phyloP scores from a whole-genome alignment of 768 basidiomycete species.

The Termitomyces sp. region DNA sequence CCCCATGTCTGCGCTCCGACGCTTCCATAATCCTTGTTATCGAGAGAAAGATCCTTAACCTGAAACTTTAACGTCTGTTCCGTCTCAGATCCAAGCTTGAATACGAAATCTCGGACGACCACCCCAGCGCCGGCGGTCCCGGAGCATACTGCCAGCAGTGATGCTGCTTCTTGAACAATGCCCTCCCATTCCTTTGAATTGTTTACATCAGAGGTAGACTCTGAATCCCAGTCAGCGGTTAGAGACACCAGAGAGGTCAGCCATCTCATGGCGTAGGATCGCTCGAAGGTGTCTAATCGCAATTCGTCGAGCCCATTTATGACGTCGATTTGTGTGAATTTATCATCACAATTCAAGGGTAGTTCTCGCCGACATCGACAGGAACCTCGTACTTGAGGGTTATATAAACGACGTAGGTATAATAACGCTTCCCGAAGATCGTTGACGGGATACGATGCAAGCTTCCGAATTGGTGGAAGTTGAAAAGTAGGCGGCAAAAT shows the following conservation, averaged over 20 bases:
- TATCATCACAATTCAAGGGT: background rate
- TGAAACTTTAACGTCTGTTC: slow-evolving; percentile 27
- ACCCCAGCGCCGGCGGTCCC: slow-evolving; percentile 61
- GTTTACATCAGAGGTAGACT: background rate
- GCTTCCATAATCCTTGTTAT: slow-evolving; percentile 63
- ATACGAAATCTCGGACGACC: slow-evolving; percentile 46
- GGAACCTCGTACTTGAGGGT: slow-evolving; percentile 57
- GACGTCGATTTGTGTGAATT: background rate
- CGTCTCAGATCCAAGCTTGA: slow-evolving; percentile 22
- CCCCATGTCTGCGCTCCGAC: slow-evolving; percentile 92
- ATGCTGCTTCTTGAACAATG: slow-evolving; percentile 49
- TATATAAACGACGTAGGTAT: slow-evolving; percentile 52
- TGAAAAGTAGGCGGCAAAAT: slow-evolving; percentile 38
- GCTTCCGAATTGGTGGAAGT: slow-evolving; percentile 48
- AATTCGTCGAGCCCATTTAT: slow-evolving; percentile 22
- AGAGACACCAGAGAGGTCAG: slow-evolving; percentile 57
- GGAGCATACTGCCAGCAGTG: slow-evolving; percentile 58
- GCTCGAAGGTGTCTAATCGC: slow-evolving; percentile 63
- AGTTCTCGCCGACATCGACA: slow-evolving; percentile 26
- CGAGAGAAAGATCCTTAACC: slow-evolving; percentile 64
- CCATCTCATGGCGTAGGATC: slow-evolving; percentile 67
- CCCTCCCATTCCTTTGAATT: slow-evolving; percentile 21
- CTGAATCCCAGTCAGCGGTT: slow-evolving; percentile 10
- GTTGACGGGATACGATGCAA: slow-evolving; percentile 27
- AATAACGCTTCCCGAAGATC: slow-evolving; percentile 38